Percentiles rank a stretch among this genome's conserved stretches.
Conservation (phyloP, 768 basidiomycete genomes). For the Tulasnella sp. region DNA sequence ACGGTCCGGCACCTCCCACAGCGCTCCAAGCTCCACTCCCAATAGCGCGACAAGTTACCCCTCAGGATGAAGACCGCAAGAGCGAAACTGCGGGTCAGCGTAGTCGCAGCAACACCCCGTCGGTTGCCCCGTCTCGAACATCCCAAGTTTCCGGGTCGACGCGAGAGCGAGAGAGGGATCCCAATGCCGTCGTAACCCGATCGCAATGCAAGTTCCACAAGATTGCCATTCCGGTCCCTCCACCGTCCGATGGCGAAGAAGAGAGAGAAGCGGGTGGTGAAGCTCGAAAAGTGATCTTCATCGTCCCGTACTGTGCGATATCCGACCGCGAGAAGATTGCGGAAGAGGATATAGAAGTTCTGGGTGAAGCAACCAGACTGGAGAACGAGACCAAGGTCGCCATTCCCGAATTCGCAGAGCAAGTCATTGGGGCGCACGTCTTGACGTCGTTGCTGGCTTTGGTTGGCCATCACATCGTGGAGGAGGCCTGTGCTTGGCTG, state of each 20-base stretch:
- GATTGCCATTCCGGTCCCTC: conserved; percentile 10
- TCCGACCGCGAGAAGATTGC: conserved; percentile 13
- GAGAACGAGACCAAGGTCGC: conserved; percentile 14
- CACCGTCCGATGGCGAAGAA: background rate
- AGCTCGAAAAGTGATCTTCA: conserved; percentile 14
- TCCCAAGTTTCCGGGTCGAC: background rate
- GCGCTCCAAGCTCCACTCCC: background rate
- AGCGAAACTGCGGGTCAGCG: background rate
- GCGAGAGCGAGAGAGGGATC: background rate
- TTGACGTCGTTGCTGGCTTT: conserved; percentile 4
- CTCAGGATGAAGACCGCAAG: background rate
- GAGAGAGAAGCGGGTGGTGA: background rate
- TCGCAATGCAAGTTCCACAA: conserved; percentile 14
- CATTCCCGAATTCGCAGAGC: conserved; percentile 10
- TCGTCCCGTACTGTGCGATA: conserved; percentile 16
- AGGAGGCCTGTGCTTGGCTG: conserved; percentile 15
- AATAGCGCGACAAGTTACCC: background rate
- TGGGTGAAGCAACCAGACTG: conserved; percentile 14
- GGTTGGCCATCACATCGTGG: conserved; percentile 10
- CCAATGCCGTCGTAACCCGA: conserved; percentile 10
- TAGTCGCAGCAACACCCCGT: background rate
- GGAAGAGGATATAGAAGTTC: conserved; percentile 15
- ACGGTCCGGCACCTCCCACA: background rate
- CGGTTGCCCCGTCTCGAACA: background rate
- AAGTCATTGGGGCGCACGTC: conserved; percentile 11